Conservation (phyloP, 148 eudicot genomes). For the Nepenthes mirabilis region DNA sequence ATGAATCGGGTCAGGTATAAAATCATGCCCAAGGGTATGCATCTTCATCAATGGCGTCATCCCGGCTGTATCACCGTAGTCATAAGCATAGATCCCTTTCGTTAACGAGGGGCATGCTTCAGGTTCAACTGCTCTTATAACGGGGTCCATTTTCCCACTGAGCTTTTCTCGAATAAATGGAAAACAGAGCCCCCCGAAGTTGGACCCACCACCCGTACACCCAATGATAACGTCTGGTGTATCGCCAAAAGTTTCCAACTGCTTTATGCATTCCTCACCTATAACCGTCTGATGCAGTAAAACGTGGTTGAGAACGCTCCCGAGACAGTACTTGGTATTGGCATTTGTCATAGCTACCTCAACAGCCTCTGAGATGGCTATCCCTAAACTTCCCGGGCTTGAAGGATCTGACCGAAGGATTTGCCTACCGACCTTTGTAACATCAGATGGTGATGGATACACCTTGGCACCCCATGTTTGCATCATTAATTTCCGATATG, state of each 20-base stretch:
- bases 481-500: constrained; percentile 94
- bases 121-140: constrained; percentile 85
- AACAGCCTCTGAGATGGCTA: constrained; percentile 94
- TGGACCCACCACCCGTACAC: constrained; percentile 96
- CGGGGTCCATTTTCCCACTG: constrained; percentile 69
- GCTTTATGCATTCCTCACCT: constrained; percentile 92
- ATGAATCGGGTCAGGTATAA: constrained; percentile 96
- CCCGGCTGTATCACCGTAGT: constrained; percentile 93
- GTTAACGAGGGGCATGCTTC: constrained; percentile 90
- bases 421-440: constrained; percentile 64
- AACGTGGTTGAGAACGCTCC: constrained; percentile 95
- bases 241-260: constrained; percentile 88
- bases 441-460: constrained; percentile 82
- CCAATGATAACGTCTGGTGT: constrained; percentile 89
- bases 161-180: constrained; percentile 86
- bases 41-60: constrained; percentile 93
- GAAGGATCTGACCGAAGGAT: constrained; percentile 58
- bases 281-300: constrained; percentile 86
- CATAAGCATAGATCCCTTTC: constrained; percentile 86
- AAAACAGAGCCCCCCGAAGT: constrained; percentile 81
- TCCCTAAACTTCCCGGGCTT: constrained; percentile 91
- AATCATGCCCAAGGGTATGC: constrained; percentile 98
- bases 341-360: constrained; percentile 62
- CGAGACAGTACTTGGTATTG: constrained; percentile 83
- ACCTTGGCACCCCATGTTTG: constrained; percentile 95